A percentile compares a stretch with the other conserved stretches of the same genome.
phyloP scores from a whole-genome alignment of 495 filamentous ascomycete genomes.

The Tuber microsphaerosporum region DNA sequence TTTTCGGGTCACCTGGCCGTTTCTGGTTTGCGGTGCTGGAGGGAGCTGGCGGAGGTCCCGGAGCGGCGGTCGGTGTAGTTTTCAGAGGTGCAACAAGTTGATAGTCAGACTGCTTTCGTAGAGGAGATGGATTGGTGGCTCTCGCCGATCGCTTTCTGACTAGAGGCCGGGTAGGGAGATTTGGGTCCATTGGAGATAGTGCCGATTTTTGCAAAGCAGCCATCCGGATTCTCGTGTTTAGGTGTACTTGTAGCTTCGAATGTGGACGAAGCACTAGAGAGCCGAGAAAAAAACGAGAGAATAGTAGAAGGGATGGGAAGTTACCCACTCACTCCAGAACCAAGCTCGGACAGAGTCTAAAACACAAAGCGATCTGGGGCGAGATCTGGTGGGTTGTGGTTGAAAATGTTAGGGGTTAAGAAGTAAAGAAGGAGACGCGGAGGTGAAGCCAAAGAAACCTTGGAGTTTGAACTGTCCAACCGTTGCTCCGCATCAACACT shows the following conservation, averaged over 20 bases:
- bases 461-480: background rate
- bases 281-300: background rate
- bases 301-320: background rate
- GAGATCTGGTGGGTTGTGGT: background rate
- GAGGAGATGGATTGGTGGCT: slow-evolving; percentile 26
- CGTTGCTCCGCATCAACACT: background rate
- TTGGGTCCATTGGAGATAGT: slow-evolving; percentile 36
- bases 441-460: background rate
- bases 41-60: slow-evolving; percentile 11
- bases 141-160: slow-evolving; percentile 26
- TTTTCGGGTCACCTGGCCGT: slow-evolving; percentile 53
- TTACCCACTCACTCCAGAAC: background rate
- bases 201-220: background rate
- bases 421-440: background rate
- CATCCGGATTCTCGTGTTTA: background rate
- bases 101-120: slow-evolving; percentile 41
- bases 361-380: background rate
- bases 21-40: slow-evolving; percentile 11
- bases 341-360: background rate
- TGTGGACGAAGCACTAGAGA: background rate
- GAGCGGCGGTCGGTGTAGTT: slow-evolving; percentile 14
- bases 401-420: background rate
- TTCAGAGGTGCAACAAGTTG: slow-evolving; percentile 38
- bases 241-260: background rate
- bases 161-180: slow-evolving; percentile 25